A percentile compares a stretch with the other conserved stretches of the same genome.
These are phyloP conservation scores for Chlorencoelia australis DNA, from an alignment of 2,329 filamentous ascomycete genomes.

Conservation along the genomic window DNA sequence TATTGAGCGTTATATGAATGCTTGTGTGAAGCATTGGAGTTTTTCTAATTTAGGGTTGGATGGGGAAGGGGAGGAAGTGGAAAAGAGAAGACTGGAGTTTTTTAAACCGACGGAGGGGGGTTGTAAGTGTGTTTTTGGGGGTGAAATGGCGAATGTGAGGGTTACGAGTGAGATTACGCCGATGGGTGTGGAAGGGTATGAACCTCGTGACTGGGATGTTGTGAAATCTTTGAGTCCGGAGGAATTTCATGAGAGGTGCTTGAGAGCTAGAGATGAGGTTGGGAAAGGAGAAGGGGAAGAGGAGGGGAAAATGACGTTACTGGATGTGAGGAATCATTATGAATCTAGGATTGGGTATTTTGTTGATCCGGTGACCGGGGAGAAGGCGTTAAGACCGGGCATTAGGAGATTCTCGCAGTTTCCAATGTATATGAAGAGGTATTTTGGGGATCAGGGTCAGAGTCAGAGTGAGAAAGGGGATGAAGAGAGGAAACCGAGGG, in stretches of 20 bases:
- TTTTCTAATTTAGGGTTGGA: constrained; percentile 18
- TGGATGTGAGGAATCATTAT: constrained; percentile 28
- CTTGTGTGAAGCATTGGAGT: constrained; percentile 23
- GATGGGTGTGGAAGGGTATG: constrained; percentile 25
- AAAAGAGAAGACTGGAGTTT: constrained; percentile 11
- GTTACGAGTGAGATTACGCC: constrained; percentile 25
- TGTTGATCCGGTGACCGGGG: constrained; percentile 18
- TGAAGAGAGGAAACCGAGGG: constrained; percentile 7
- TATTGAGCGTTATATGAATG: constrained; percentile 21
- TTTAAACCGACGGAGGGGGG: constrained; percentile 24
- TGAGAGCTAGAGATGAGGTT: constrained; percentile 6
- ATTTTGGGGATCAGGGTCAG: constrained; percentile 5
- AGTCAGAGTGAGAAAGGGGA: not conserved
- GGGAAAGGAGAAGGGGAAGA: not conserved
- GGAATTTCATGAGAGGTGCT: constrained; percentile 23
- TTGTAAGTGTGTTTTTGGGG: constrained; percentile 25
- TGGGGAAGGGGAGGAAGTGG: constrained; percentile 5
- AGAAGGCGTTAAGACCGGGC: constrained; percentile 21
- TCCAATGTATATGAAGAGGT: constrained; percentile 24
- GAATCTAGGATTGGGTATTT: constrained; percentile 28
- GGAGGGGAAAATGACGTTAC: constrained; percentile 12
- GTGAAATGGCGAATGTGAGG: constrained; percentile 14
- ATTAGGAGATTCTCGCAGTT: constrained; percentile 27
- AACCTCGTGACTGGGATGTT: constrained; percentile 20
- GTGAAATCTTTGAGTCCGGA: constrained; percentile 20